phyloP scores from a whole-genome alignment of 2,329 filamentous ascomycete species.

The Rhynchosporium graminicola region DNA sequence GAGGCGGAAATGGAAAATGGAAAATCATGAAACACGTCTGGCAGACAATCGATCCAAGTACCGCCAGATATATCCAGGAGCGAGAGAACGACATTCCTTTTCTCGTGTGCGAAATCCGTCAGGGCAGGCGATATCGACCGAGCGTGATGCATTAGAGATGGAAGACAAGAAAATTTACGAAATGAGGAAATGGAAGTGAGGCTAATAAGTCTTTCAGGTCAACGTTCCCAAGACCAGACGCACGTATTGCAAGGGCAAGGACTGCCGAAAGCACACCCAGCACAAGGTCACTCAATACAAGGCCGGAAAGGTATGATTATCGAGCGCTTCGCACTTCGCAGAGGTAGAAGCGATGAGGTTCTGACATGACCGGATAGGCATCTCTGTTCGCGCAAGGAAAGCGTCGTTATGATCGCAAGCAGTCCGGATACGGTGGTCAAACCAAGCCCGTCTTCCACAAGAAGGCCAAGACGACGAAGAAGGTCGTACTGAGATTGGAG shows the following conservation, averaged over 20 bases:
- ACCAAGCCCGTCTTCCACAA: constrained; percentile 99
- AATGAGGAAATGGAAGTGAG: constrained; percentile 19
- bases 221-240: constrained; percentile 98
- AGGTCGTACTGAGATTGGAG: constrained; percentile 97
- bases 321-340: not conserved
- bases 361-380: constrained; percentile 52
- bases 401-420: constrained; percentile 99
- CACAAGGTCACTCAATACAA: constrained; percentile 98
- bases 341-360: constrained; percentile 8
- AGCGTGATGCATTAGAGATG: not conserved
- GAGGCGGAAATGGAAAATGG: constrained; percentile 14
- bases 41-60: not conserved
- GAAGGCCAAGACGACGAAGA: constrained; percentile 99
- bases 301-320: constrained; percentile 74
- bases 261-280: constrained; percentile 88
- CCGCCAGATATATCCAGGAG: not conserved
- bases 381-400: constrained; percentile 98
- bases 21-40: not conserved
- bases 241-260: constrained; percentile 97
- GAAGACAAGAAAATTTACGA: constrained; percentile 5
- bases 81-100: not conserved
- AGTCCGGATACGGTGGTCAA: constrained; percentile 99
- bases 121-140: not conserved
- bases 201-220: constrained; percentile 55
- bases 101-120: not conserved